These are phyloP conservation scores for Talaromyces trachyspermus DNA, from an alignment of 495 filamentous ascomycete species.

Conservation along the genomic window DNA sequence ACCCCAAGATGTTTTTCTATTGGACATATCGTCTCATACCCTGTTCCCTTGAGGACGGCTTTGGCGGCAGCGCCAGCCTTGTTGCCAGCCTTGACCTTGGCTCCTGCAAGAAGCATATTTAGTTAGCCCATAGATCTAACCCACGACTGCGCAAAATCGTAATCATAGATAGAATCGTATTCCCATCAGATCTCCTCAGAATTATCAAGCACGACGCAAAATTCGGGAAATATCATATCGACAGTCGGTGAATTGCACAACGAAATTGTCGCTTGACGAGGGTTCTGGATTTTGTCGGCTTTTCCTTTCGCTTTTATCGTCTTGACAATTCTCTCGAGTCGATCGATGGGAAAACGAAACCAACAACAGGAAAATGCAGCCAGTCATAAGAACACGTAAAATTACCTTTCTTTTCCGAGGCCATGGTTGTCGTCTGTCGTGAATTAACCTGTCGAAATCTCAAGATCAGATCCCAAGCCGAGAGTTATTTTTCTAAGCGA, in stretches of 20 bases:
- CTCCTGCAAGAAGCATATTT: conserved; percentile 41
- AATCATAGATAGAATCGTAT: neutral
- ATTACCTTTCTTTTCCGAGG: conserved; percentile 17
- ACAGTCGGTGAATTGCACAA: too few relatives aligned
- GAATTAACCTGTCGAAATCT: conserved; percentile 13
- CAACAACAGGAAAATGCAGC: neutral
- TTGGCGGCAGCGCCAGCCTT: conserved; percentile 90
- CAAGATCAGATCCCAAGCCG: conserved; percentile 2
- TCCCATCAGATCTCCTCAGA: neutral
- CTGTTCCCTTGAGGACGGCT: conserved; percentile 84
- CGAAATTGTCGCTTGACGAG: too few relatives aligned
- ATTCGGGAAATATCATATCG: neutral
- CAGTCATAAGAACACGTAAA: neutral
- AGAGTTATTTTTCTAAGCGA: conserved; percentile 9
- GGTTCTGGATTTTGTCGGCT: too few relatives aligned
- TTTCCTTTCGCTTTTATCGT: too few relatives aligned
- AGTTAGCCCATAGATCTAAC: conserved; percentile 3
- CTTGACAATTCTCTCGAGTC: conserved; percentile 3
- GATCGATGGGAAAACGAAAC: neutral
- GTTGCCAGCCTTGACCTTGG: conserved; percentile 61
- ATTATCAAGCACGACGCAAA: neutral
- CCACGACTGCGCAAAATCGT: neutral
- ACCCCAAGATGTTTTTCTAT: too few relatives aligned
- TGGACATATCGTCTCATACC: conserved; percentile 35
- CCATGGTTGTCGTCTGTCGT: conserved; percentile 58